phyloP scores from a whole-genome alignment of 2,329 filamentous ascomycete genomes.

The Alternaria ethzedia region DNA sequence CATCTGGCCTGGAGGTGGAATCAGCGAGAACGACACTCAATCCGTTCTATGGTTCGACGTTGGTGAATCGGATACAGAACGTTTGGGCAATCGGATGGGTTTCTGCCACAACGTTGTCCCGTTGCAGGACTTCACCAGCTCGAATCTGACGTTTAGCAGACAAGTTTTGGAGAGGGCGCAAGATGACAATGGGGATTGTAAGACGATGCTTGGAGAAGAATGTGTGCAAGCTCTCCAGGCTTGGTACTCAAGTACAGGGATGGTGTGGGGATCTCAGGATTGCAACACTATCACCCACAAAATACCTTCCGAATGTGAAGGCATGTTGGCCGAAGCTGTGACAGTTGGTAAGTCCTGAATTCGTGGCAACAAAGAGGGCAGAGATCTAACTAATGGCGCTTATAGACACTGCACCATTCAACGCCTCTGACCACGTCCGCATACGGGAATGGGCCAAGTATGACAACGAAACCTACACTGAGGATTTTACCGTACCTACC shows the following conservation, averaged over 20 bases:
- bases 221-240: not conserved
- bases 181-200: slow-evolving; percentile 1
- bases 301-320: not conserved
- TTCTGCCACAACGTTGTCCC: not conserved
- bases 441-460: not conserved
- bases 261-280: too few species aligned
- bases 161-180: not conserved
- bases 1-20: not conserved
- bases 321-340: not conserved
- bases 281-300: not conserved
- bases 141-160: not conserved
- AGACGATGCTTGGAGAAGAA: not conserved
- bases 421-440: not conserved
- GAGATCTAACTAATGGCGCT: not conserved
- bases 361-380: not conserved
- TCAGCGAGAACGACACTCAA: not conserved
- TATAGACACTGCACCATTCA: not conserved
- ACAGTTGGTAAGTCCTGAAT: not conserved
- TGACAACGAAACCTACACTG: not conserved
- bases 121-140: not conserved
- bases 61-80: not conserved
- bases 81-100: not conserved
- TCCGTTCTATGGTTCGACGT: not conserved
- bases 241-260: not conserved
- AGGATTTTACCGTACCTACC: not conserved